phyloP scores from a whole-genome alignment of 1,284 basidiomycete species.

The Ustanciosporium gigantosporum region DNA sequence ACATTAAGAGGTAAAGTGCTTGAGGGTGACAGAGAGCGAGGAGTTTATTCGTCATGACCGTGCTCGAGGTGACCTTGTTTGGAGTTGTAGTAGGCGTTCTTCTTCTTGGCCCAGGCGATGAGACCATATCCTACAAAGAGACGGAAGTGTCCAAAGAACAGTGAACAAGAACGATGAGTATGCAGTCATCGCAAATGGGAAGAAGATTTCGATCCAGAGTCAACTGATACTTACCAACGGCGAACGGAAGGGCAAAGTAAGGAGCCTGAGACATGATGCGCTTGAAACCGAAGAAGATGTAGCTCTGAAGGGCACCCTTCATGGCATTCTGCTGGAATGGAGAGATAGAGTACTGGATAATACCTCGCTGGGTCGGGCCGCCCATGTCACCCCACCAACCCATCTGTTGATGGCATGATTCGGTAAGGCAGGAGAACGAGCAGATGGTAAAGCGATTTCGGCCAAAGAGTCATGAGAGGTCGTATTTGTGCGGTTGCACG shows the following conservation, averaged over 20 bases:
- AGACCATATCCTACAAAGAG: conserved; percentile 47
- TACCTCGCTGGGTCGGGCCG: conserved; percentile 56
- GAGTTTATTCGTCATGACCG: conserved; percentile 44
- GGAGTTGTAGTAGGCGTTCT: conserved; percentile 58
- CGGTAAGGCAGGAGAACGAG: not conserved
- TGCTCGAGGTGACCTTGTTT: conserved; percentile 56
- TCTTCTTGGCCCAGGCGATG: conserved; percentile 55
- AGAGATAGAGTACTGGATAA: conserved; percentile 55
- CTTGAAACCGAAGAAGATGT: conserved; percentile 60
- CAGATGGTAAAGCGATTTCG: not conserved
- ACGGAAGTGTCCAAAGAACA: not conserved
- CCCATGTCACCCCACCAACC: conserved; percentile 61
- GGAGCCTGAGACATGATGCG: conserved; percentile 55
- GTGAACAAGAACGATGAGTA: not conserved
- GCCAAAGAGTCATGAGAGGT: too few relatives aligned
- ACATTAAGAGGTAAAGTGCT: too few relatives aligned
- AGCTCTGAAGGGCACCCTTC: conserved; percentile 52
- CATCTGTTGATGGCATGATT: conserved; percentile 38
- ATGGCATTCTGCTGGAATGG: conserved; percentile 58
- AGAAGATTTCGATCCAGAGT: not conserved
- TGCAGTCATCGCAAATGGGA: not conserved
- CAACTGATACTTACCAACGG: conserved; percentile 41
- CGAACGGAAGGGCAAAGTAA: conserved; percentile 58
- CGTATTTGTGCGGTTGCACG: too few relatives aligned
- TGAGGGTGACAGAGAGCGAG: too few relatives aligned